These are phyloP conservation scores for Quercus ilex DNA, from an alignment of 306 rosid genomes.

Conservation along the genomic window DNA sequence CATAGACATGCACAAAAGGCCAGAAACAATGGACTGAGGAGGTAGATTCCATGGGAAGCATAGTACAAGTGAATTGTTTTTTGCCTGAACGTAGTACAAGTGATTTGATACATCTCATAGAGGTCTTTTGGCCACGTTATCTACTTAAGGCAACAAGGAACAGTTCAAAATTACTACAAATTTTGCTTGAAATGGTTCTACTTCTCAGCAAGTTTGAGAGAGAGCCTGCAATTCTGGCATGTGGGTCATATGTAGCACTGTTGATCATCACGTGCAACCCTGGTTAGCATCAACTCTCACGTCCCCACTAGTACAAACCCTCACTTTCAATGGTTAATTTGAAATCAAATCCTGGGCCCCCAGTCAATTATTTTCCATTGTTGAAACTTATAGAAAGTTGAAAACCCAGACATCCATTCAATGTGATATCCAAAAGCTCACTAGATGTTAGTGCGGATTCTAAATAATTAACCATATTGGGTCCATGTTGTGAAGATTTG, in stretches of 20 bases:
- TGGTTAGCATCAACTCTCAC: neutral
- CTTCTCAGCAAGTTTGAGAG: conserved; percentile 25
- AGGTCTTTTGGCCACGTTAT: neutral
- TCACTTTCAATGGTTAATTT: neutral
- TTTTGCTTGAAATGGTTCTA: conserved; percentile 9
- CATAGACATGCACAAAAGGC: neutral
- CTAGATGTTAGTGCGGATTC: no score
- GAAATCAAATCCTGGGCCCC: no score
- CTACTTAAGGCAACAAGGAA: conserved; percentile 28
- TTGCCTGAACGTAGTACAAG: neutral
- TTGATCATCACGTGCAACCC: conserved; percentile 23
- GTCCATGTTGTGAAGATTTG: neutral
- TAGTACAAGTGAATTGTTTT: neutral
- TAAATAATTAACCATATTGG: no score
- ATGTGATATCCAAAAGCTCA: no score
- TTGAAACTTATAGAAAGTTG: no score
- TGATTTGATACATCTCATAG: conserved; percentile 6
- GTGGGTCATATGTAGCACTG: conserved; percentile 13
- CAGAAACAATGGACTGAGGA: neutral
- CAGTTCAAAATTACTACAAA: neutral
- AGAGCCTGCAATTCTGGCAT: conserved; percentile 1
- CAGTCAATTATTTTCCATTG: no score
- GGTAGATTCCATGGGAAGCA: conserved; percentile 11
- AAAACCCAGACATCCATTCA: no score
- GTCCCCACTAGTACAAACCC: neutral